Evolutionary conservation across 768 basidiomycete species (phyloP).

Genomic region (Suillus paluster): DNA sequence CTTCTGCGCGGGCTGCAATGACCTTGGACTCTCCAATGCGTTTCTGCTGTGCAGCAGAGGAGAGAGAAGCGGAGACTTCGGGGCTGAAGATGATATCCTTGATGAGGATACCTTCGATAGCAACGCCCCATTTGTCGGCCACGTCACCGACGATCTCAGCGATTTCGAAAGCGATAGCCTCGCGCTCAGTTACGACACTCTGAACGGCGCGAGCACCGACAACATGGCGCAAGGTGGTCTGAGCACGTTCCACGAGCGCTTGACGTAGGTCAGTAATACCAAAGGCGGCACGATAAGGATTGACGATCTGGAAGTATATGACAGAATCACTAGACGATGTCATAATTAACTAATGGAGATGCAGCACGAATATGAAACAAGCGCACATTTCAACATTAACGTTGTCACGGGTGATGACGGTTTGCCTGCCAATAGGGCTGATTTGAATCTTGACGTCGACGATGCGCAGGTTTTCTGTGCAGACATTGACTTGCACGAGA

Average conservation of each 20-base stretch:
- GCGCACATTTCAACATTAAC: conserved; percentile 92
- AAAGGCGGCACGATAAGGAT: conserved; percentile 92
- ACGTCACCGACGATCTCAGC: conserved; percentile 94
- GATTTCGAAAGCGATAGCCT: conserved; percentile 95
- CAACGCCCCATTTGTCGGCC: conserved; percentile 95
- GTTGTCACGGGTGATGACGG: conserved; percentile 94
- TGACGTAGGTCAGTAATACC: conserved; percentile 90
- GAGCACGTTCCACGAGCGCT: conserved; percentile 82
- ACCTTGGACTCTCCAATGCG: conserved; percentile 96
- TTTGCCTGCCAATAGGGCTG: conserved; percentile 82
- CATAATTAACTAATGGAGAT: conserved; percentile 10
- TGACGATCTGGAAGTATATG: conserved; percentile 89
- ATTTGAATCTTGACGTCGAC: conserved; percentile 98
- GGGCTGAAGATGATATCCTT: conserved; percentile 93
- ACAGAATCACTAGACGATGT: conserved; percentile 73
- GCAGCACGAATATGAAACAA: background rate
- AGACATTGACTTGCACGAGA: conserved; percentile 90
- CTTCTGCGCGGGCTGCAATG: conserved; percentile 94
- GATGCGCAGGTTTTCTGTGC: conserved; percentile 83
- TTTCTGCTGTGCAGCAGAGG: conserved; percentile 96
- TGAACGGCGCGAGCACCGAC: conserved; percentile 96
- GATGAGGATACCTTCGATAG: conserved; percentile 95
- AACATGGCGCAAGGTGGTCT: conserved; percentile 97
- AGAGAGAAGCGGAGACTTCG: conserved; percentile 89
- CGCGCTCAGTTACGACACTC: conserved; percentile 94